These are phyloP conservation scores for Senna tora DNA, from an alignment of 306 rosid genomes.

Conservation along the genomic window DNA sequence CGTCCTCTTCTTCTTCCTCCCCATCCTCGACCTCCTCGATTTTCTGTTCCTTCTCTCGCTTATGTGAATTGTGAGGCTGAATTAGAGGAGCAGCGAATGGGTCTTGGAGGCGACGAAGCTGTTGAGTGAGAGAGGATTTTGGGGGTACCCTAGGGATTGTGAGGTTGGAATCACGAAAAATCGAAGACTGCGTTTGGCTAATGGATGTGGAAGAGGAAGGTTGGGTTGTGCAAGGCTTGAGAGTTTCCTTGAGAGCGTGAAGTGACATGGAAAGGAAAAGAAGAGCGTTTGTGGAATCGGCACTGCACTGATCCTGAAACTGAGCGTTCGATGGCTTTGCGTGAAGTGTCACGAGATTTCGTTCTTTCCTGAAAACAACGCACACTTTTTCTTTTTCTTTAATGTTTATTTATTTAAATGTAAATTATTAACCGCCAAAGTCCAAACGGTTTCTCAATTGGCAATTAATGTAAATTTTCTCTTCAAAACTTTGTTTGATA, in stretches of 20 bases:
- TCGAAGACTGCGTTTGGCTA: slow-evolving; percentile 40
- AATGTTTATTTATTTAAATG: neutral
- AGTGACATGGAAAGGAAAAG: slow-evolving; percentile 59
- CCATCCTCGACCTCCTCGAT: slow-evolving; percentile 6
- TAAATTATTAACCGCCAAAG: neutral
- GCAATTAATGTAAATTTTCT: too few relatives aligned
- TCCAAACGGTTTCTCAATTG: neutral
- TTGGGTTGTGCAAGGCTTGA: slow-evolving; percentile 61
- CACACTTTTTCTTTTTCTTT: neutral
- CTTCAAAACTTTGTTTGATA: too few relatives aligned
- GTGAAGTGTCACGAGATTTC: neutral
- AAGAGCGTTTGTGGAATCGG: neutral
- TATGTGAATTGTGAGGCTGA: slow-evolving; percentile 34
- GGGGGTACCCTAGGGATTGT: slow-evolving; percentile 70
- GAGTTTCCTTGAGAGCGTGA: slow-evolving; percentile 62
- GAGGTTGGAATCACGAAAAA: slow-evolving; percentile 38
- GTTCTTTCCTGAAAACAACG: neutral
- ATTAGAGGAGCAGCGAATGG: slow-evolving; percentile 37
- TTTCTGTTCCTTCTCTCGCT: slow-evolving; percentile 8
- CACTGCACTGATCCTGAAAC: neutral
- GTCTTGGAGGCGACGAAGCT: slow-evolving; percentile 73
- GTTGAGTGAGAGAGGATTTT: slow-evolving; percentile 71
- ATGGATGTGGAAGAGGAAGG: slow-evolving; percentile 37
- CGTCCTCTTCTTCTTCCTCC: slow-evolving; percentile 35
- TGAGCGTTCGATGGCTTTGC: neutral